phyloP scores from a whole-genome alignment of 768 basidiomycete species.

The Russula sp. region DNA sequence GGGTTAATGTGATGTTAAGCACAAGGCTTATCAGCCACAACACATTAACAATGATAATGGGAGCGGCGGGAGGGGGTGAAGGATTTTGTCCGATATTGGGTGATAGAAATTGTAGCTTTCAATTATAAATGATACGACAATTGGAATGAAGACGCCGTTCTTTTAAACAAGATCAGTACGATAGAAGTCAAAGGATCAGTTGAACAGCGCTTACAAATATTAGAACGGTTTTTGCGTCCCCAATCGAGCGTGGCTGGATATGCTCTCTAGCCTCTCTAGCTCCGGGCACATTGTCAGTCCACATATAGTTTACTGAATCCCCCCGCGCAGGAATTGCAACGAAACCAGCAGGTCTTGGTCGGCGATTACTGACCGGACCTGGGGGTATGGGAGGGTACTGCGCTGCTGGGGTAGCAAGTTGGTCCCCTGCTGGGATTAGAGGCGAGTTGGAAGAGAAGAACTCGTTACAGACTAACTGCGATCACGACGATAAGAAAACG shows the following conservation, averaged over 20 bases:
- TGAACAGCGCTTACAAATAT: conserved; percentile 22
- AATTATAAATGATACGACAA: conserved; percentile 29
- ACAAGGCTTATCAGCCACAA: conserved; percentile 26
- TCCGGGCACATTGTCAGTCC: conserved; percentile 5
- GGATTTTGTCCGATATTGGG: too few species aligned
- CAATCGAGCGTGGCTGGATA: conserved; percentile 15
- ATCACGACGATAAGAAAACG: not conserved
- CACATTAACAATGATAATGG: conserved; percentile 15
- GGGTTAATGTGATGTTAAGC: conserved; percentile 20
- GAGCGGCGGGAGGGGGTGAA: not conserved
- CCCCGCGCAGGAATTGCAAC: not conserved
- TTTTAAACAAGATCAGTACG: conserved; percentile 1
- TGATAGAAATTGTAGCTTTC: conserved; percentile 27
- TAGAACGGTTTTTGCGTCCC: conserved; percentile 20
- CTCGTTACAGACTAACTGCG: not conserved
- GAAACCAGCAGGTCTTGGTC: conserved; percentile 11
- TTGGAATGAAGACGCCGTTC: conserved; percentile 31
- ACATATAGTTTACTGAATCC: conserved; percentile 2
- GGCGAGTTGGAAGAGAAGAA: conserved; percentile 9
- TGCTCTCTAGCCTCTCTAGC: not conserved
- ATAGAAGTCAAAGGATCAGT: too few species aligned
- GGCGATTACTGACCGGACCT: not conserved
- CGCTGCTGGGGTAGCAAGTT: not conserved
- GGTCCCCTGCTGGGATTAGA: conserved; percentile 12
- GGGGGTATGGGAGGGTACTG: conserved; percentile 8